Conservation (phyloP, 75 land plant species). For the Larix kaempferi region DNA sequence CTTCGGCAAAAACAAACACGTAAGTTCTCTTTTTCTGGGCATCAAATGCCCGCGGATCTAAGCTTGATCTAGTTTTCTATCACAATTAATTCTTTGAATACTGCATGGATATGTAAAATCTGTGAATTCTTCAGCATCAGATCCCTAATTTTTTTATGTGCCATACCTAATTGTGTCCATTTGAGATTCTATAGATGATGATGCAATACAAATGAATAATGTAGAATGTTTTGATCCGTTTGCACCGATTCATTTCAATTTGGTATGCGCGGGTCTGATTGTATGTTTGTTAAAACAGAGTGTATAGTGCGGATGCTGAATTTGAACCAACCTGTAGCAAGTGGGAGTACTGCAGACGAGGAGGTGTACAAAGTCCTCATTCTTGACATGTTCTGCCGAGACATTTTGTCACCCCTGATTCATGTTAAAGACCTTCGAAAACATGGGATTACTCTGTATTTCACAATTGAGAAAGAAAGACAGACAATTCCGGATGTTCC, state of each 20-base stretch:
- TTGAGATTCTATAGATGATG: neutral
- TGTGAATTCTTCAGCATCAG: neutral
- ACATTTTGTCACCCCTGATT: conserved; percentile 84
- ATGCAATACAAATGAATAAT: no score
- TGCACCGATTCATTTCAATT: no score
- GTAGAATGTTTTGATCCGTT: no score
- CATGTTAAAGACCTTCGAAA: conserved; percentile 88
- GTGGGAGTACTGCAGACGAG: conserved; percentile 44
- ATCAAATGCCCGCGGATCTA: neutral
- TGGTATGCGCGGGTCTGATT: no score
- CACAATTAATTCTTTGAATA: neutral
- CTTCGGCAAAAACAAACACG: conserved; percentile 76
- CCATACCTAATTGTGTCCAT: neutral
- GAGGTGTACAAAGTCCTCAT: conserved; percentile 92
- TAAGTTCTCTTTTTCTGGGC: conserved; percentile 15
- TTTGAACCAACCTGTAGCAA: conserved; percentile 59
- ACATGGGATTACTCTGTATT: conserved; percentile 88
- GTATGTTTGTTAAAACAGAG: conserved; percentile 31
- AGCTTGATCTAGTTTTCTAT: neutral
- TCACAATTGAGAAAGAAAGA: conserved; percentile 81
- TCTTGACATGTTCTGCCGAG: conserved; percentile 76
- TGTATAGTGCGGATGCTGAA: conserved; percentile 85
- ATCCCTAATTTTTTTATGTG: neutral
- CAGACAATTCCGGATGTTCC: conserved; percentile 88
- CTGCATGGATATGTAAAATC: neutral